A percentile compares a stretch with the other conserved stretches of the same genome.
These are phyloP conservation scores for Rhizoclosmatium sp. DNA, from an alignment of 192 early-diverging fungal genomes.

Conservation along the genomic window DNA sequence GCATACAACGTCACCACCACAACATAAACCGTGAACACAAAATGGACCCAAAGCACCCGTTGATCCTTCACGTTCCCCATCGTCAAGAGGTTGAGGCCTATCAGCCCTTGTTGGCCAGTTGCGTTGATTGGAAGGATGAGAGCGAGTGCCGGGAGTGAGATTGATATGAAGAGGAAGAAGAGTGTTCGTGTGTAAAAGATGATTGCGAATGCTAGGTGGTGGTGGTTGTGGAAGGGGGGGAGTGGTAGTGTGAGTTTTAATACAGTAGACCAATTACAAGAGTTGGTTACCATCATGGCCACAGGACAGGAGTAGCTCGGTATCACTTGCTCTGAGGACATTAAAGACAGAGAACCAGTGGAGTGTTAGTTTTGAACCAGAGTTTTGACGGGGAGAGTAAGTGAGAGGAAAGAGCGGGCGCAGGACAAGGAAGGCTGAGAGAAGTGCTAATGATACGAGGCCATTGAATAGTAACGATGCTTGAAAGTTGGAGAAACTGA, in stretches of 20 bases:
- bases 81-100: conserved; percentile 68
- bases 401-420: conserved; percentile 69
- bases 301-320: neutral
- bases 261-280: neutral
- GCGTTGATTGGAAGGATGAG: conserved; percentile 79
- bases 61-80: conserved; percentile 73
- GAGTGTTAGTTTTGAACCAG: conserved; percentile 73
- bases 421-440: conserved; percentile 70
- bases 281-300: neutral
- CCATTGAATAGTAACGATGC: conserved; percentile 77
- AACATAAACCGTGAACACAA: conserved; percentile 41
- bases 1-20: conserved; percentile 51
- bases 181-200: conserved; percentile 75
- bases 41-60: conserved; percentile 73
- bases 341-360: conserved; percentile 54
- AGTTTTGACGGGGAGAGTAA: conserved; percentile 49
- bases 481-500: conserved; percentile 50
- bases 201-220: conserved; percentile 73
- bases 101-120: conserved; percentile 39
- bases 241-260: no score
- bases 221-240: neutral
- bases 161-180: conserved; percentile 68
- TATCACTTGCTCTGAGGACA: neutral
- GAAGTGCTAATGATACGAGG: conserved; percentile 56
- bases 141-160: conserved; percentile 61